Evolutionary conservation across 2,329 filamentous ascomycete genomes (phyloP).

Genomic region (Trichoderma afroharzianum): DNA sequence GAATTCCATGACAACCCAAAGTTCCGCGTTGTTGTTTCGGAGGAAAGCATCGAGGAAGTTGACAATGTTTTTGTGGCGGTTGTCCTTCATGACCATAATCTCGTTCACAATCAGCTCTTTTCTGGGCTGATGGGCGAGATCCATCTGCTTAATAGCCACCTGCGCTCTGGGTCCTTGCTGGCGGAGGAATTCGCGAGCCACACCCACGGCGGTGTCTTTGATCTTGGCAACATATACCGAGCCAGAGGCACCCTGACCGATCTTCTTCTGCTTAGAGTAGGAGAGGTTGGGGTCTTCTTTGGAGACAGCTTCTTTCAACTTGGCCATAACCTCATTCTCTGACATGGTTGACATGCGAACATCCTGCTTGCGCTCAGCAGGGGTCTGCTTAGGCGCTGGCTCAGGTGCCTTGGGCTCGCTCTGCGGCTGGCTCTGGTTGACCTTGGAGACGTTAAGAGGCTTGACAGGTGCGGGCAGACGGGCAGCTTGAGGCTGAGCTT

Average conservation of each 20-base stretch:
- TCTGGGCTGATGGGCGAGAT: conserved; percentile 90
- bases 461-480: conserved; percentile 65
- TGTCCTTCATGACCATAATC: conserved; percentile 99
- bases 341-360: conserved; percentile 99
- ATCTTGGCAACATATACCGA: conserved; percentile 98
- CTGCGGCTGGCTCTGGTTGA: conserved; percentile 42
- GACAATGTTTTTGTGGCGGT: conserved; percentile 96
- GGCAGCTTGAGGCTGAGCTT: conserved; percentile 39
- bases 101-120: conserved; percentile 99
- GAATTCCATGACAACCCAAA: conserved; percentile 99
- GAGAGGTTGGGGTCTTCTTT: conserved; percentile 92
- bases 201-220: conserved; percentile 82
- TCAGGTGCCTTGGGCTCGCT: conserved; percentile 87
- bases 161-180: conserved; percentile 78
- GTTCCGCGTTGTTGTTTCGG: conserved; percentile 86
- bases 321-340: conserved; percentile 94
- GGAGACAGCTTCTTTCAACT: conserved; percentile 88
- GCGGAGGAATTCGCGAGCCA: conserved; percentile 74
- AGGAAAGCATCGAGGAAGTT: conserved; percentile 98
- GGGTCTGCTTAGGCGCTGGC: conserved; percentile 72
- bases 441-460: conserved; percentile 75
- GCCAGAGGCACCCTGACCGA: conserved; percentile 95
- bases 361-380: conserved; percentile 77
- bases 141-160: conserved; percentile 99
- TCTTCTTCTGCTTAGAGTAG: conserved; percentile 99